A percentile compares a stretch with the other conserved stretches of the same genome.
Conservation (phyloP, 1,139 yeast genomes). For the Yamadazyma epiphylla region DNA sequence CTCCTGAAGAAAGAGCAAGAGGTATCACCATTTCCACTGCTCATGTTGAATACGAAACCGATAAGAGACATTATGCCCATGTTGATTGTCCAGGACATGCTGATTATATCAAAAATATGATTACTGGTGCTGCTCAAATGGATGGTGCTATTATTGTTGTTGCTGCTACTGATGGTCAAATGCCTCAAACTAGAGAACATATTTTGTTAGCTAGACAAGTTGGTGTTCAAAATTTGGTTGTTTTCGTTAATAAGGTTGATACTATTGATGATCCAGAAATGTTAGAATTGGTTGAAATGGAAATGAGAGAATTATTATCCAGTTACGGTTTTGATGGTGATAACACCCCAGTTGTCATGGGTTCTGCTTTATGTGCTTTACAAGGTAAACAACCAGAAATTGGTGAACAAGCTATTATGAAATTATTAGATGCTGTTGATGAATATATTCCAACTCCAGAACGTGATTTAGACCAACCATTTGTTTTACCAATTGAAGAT, state of each 20-base stretch:
- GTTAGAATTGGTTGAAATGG: conserved; percentile 99
- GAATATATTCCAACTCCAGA: conserved; percentile 93
- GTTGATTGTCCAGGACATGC: conserved; percentile 99
- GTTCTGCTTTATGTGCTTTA: conserved; percentile 96
- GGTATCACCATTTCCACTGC: conserved; percentile 99
- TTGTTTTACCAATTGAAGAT: conserved; percentile 96
- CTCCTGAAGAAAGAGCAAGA: conserved; percentile 99
- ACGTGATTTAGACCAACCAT: conserved; percentile 95
- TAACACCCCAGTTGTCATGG: conserved; percentile 96
- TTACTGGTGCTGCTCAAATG: conserved; percentile 99
- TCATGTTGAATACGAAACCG: conserved; percentile 93
- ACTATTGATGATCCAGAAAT: conserved; percentile 98
- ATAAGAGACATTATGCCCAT: conserved; percentile 90
- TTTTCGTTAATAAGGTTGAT: conserved; percentile 96
- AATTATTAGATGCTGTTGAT: conserved; percentile 89
- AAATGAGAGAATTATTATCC: conserved; percentile 93
- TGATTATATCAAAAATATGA: conserved; percentile 98
- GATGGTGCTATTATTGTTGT: conserved; percentile 99
- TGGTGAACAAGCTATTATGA: conserved; percentile 80
- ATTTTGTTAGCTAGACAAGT: conserved; percentile 97
- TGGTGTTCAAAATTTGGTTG: conserved; percentile 97
- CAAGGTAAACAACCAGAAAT: conserved; percentile 88
- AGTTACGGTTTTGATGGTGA: conserved; percentile 98
- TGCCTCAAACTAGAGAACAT: conserved; percentile 99
- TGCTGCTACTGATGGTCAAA: conserved; percentile 98